Base-by-base conservation (phyloP, 2,329 filamentous ascomycete species). In the Fonsecaea monophora region DNA sequence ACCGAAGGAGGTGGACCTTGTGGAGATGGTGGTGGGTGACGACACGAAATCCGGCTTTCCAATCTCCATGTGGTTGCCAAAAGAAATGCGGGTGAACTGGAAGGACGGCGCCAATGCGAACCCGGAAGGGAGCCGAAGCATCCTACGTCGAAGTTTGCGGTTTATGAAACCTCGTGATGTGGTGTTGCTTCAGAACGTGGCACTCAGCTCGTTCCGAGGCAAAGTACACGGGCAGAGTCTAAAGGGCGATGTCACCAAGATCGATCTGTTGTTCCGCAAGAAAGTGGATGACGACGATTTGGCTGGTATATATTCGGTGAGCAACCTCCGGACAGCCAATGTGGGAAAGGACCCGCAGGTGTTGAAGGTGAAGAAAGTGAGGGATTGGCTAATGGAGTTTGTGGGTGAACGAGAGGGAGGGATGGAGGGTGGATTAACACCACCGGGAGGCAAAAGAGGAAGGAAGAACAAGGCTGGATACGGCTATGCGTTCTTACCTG, bases 161-260 rank as follows among this genome's bases (percentile, higher is more conserved):
- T 78, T 75, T 0, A 79, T 96, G 37, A 84, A 89, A 54, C 80
- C 87, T 0, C 89, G 90, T 72, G 92, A 98, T 74, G 86, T 97
- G 1, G 82, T 98, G 4, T 82, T 97, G 13, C 76, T 97, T 66
- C 88, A 89, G 64, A 93, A 94, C 73, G 88, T 97, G 6, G 92
- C 90, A 0, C 82, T 98, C 60, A 87, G 87, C 60, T 87, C 87
- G 3, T 98, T 94, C 76, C 85, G 85, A 60, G 86, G 87, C 55
- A 89, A 86, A 72, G 94, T 97, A 0, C 93, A 95, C 73, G 94
- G 94, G 0, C 91, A 96, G 76, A 95, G 90, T 74, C 79, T 97
- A 68, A 86, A 90, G 34, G 86, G 86, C 69, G 87, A 87, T 7
- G 84, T 91, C 72, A 94, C 92, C 3, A 87, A 85, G 68, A 81